Percentiles rank a stretch among this genome's conserved stretches.
phyloP scores from a whole-genome alignment of 2,329 filamentous ascomycete species.

The Stachybotrys elegans region DNA sequence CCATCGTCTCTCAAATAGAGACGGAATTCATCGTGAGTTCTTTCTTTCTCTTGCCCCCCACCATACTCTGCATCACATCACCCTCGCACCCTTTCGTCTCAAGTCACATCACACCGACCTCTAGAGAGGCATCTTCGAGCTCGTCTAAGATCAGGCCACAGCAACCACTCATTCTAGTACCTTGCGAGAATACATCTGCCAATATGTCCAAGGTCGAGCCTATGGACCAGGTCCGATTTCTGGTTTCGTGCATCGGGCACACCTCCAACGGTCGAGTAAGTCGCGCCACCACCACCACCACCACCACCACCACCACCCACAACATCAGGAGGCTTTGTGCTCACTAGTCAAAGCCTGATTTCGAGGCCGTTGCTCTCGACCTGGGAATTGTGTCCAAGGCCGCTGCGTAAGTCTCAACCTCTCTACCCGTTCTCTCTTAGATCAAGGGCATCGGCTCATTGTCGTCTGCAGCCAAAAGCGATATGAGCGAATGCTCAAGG shows the following conservation, averaged over 20 bases:
- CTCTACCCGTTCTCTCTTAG: not conserved
- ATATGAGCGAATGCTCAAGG: constrained; percentile 62
- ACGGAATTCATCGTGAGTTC: no score
- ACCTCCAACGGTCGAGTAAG: constrained; percentile 55
- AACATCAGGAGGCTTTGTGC: not conserved
- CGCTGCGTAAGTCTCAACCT: constrained; percentile 57
- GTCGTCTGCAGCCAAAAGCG: constrained; percentile 52
- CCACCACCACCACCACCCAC: constrained; percentile 8
- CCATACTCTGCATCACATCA: no score
- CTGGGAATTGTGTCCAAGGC: constrained; percentile 59
- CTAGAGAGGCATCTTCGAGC: no score
- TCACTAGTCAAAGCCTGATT: constrained; percentile 51
- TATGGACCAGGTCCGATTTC: constrained; percentile 57
- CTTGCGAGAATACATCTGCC: constrained; percentile 13
- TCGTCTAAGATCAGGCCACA: no score
- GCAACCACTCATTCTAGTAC: not conserved
- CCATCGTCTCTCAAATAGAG: no score
- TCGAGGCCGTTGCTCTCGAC: constrained; percentile 58
- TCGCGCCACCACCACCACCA: not conserved
- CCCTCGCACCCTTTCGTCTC: no score
- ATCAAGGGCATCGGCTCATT: not conserved
- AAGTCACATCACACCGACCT: no score
- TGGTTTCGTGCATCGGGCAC: constrained; percentile 61
- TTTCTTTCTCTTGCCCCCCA: no score
- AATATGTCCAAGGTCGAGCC: constrained; percentile 48